Base-by-base conservation (phyloP, 2,329 filamentous ascomycete species). In the Sporothrix pallida region DNA sequence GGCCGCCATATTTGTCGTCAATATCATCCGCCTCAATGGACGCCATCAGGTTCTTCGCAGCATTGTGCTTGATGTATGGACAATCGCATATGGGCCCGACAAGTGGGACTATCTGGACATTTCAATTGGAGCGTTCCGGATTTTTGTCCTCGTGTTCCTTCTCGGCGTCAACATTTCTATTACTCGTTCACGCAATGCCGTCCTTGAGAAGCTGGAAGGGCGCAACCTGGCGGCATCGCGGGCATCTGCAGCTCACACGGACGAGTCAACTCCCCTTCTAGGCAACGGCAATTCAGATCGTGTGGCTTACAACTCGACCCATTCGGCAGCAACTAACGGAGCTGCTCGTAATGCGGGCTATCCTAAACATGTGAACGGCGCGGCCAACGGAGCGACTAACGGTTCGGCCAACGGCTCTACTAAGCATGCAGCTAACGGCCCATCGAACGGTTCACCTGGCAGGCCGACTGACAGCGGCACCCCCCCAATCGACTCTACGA, bases 21-120 rank as follows among this genome's bases (percentile, higher is more conserved):
- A 92, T 44, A 84, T 93, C 71, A 83, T 89, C 62, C 85, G 94
- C 73, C 92, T 96, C 78, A 90, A 87, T 78, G 87, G 88, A 37
- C 83, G 83, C 52, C 78, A 79, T 46, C 78, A 79, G 20, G 70
- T 77, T 9, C 73, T 77, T 46, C 74, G 73, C 44, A 79, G 79
- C 71, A 79, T 76, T 52, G 82, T 82, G 72, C 77, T 82, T 73
- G 78, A 82, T 74, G 80, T 81, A 48, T 86, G 84, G 81, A 81
- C 81, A 13, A 82, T 82, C n/a, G 76, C 78, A 9, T 72, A 78
- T 62, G 78, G 75, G 6, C 75, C 81, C 42, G 79, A 81, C 73
- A 76, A 76, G 13, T 92, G 90, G 90, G 89, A 92, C 75, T 83
- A 87, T 62, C 84, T 89, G 71, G 92, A 94, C 79, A 84, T 94